phyloP scores from a whole-genome alignment of 108 stramenopile species.

The Skeletonema potamos region DNA sequence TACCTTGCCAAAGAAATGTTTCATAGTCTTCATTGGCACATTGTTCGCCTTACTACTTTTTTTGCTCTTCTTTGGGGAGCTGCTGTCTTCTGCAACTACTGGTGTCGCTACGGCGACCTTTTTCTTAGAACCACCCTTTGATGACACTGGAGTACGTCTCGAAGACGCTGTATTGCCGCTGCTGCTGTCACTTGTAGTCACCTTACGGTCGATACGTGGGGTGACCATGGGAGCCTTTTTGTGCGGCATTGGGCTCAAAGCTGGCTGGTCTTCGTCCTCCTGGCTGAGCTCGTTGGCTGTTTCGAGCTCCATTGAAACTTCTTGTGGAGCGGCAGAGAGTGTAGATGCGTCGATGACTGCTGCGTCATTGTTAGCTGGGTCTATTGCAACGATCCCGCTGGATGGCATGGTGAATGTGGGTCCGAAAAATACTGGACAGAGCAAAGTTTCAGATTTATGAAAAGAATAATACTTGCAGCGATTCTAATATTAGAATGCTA shows the following conservation, averaged over 20 bases:
- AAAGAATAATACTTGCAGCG: not conserved
- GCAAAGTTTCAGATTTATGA: not conserved
- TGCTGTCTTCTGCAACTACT: not conserved
- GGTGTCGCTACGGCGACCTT: not conserved
- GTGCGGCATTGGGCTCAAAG: constrained; percentile 20
- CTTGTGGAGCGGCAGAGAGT: constrained; percentile 5
- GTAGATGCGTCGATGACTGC: constrained; percentile 35
- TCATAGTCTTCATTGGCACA: not conserved
- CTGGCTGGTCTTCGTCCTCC: not conserved
- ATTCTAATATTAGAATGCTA: not conserved
- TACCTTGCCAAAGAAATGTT: not conserved
- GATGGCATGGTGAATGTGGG: constrained; percentile 37
- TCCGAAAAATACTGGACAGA: not conserved
- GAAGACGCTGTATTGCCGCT: not conserved
- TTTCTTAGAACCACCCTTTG: not conserved
- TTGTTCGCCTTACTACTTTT: not conserved
- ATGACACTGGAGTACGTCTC: not conserved
- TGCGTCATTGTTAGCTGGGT: constrained; percentile 28
- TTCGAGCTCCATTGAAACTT: not conserved
- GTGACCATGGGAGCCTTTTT: constrained; percentile 12
- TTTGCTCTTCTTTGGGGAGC: not conserved
- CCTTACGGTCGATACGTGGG: constrained; percentile 2
- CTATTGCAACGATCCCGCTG: constrained; percentile 32
- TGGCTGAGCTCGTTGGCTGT: not conserved
- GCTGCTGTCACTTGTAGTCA: not conserved